Evolutionary conservation across 2,329 filamentous ascomycete genomes (phyloP), one percentile per base, ranked within the genome.

Genomic region (Talaromyces sp.): DNA sequence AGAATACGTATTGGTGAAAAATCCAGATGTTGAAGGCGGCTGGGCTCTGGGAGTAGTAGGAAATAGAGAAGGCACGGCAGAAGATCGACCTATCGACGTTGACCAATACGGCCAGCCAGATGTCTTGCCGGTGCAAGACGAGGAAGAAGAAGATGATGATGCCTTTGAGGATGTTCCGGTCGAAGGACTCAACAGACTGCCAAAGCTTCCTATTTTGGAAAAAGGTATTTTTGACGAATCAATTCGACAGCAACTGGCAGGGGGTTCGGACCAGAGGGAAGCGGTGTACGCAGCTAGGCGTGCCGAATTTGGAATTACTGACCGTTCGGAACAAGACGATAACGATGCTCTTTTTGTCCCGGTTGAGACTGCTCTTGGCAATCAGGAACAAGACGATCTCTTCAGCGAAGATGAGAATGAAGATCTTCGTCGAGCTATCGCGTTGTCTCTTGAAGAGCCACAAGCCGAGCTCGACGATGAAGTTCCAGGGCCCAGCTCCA

Each of bases 1-100:
- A 69, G 95, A 99, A 73, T 99, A 99, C 69, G 93, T 99, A 13
- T 80, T 99, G 4, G 93, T 99, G 43, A 96, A 95, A 76, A 98
- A 98, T 68, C 91, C 96, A 51, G 91, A 92, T 0, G 92, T 91
- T 1, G 93, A 98, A 72, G 95, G 95, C 52, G 95, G 95, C 5
- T 99, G 93, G 92, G 93, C 93, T 0, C 78, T 99, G 6, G 95
- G 95, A 57, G 95, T 99, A 27, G 93, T 99, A 24, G 92, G 89
- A 63, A 91, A 87, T 62, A 96, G 90, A 65, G 86, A 95, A 56
- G 83, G 88, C 50, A 92, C 91, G 2, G 84, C 90, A 64, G 85
- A 86, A 29, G 88, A 93, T 64, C 96, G 92, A 71, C 93, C 95
- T 0, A 98, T 99, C 62, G 92, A 98, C 71, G 85, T 99, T 19